Base-by-base conservation (phyloP, 2,329 filamentous ascomycete species). In the Cordyceps fumosorosea region DNA sequence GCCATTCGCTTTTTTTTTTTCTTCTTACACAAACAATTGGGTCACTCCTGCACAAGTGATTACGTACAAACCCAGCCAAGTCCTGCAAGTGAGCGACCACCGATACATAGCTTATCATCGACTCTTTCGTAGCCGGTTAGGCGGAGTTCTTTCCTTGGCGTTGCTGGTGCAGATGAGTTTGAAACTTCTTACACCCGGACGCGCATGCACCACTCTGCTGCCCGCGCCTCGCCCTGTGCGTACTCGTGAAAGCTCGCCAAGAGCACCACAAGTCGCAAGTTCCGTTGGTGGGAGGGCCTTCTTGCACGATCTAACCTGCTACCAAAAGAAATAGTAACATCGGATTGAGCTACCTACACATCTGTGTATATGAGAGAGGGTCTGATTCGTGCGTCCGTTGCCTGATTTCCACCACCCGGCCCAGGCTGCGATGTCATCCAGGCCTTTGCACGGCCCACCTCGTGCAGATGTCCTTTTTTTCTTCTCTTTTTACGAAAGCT, bases 1-100 rank as follows among this genome's bases (percentile, higher is more conserved):
- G 47, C 45, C 56, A 59, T 59, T 50, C 56, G 47, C 56, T 59
- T 58, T 10, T 51, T 51, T 50, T 42, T 32, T 51, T 40, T 42
- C 20, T 47, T 22, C 10, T 47, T 24, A 24, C 40, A 44, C 18
- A n/a, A 42, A 5, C 40, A 44, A 7, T 37, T 37, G 34, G 34
- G 40, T 44, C 40, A 44, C 18, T n/a, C 18, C 2, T 42, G 5
- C 16, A 44, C 16, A 44, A n/a, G 42, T 58, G 56, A 58, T 58
- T 50, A 29, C 20, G 45, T 42, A 40, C 32, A 20, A 44, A n/a
- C n/a, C 34, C 45, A 26, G 45, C 26, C 26, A 44, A 11, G 34
- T 20, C 22, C 3, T n/a, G 16, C 40, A n/a, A 44, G 22, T 14
- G 24, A 47, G 42, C 55, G 26, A 56, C 18, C 26, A 34, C 42